phyloP scores from a whole-genome alignment of 768 basidiomycete species.

The Mycena rosella region DNA sequence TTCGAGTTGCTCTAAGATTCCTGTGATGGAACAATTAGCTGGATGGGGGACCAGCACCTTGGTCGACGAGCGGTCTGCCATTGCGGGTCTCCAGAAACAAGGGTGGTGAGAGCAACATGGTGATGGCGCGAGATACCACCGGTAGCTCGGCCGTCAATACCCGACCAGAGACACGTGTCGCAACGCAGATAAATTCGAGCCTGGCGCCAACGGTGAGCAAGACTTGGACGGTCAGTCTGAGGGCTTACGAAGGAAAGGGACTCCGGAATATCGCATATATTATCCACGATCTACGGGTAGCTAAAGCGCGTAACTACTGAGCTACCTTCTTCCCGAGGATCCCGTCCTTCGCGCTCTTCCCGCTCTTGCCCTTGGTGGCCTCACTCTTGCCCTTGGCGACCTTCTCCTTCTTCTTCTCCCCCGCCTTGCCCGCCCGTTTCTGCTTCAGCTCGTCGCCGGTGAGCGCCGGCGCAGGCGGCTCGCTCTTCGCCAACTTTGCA shows the following conservation, averaged over 20 bases:
- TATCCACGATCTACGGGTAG: not conserved
- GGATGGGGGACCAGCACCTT: slow-evolving; percentile 68
- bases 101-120: not conserved
- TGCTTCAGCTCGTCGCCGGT: slow-evolving; percentile 64
- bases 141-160: not conserved
- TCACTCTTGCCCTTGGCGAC: no score
- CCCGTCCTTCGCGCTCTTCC: slow-evolving; percentile 67
- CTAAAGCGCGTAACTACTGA: slow-evolving; percentile 42
- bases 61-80: slow-evolving; percentile 55
- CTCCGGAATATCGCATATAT: not conserved
- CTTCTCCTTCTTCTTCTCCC: slow-evolving; percentile 72
- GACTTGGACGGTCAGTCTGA: no score
- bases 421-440: slow-evolving; percentile 58
- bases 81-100: slow-evolving; percentile 14
- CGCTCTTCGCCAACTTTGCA: slow-evolving; percentile 24
- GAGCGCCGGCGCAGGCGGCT: slow-evolving; percentile 39
- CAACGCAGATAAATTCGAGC: no score
- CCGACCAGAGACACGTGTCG: not conserved
- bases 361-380: slow-evolving; percentile 48
- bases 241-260: no score
- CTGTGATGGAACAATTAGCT: slow-evolving; percentile 60
- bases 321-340: slow-evolving; percentile 66
- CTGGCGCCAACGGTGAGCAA: no score
- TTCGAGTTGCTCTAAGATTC: slow-evolving; percentile 72
- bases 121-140: not conserved